Evolutionary conservation across 495 filamentous ascomycete genomes (phyloP).

Genomic region (Neurospora sublineolata): DNA sequence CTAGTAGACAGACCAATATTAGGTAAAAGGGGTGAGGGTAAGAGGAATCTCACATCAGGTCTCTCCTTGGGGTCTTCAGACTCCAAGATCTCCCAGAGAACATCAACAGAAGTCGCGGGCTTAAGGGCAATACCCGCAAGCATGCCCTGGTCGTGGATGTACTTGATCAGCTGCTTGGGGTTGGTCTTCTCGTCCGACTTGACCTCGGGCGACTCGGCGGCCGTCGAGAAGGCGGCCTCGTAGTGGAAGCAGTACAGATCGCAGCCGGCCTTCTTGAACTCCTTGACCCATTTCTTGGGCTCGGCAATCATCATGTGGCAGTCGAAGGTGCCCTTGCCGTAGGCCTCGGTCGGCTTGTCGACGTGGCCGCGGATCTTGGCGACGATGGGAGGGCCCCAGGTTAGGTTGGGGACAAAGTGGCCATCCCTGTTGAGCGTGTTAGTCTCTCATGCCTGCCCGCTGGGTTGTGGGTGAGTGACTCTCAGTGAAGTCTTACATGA

Average conservation of each 20-base stretch:
- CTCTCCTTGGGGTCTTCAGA: conserved; percentile 55
- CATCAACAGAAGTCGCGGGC: conserved; percentile 78
- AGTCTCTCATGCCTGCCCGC: too few relatives aligned
- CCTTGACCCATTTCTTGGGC: conserved; percentile 96
- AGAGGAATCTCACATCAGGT: conserved; percentile 62
- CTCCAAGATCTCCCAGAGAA: conserved; percentile 82
- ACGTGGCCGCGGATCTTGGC: conserved; percentile 84
- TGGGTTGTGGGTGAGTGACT: too few relatives aligned
- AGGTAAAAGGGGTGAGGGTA: not conserved
- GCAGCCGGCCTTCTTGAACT: conserved; percentile 87
- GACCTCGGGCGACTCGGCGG: conserved; percentile 65
- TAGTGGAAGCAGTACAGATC: conserved; percentile 99
- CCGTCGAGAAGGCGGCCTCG: conserved; percentile 86
- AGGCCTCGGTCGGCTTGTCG: conserved; percentile 35
- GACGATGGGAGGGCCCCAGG: conserved; percentile 86
- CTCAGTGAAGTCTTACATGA: conserved; percentile 46
- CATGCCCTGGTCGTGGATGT: conserved; percentile 81
- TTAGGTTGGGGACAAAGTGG: conserved; percentile 97
- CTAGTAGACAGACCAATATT: not conserved
- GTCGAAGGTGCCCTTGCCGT: conserved; percentile 85
- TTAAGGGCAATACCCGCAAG: conserved; percentile 92
- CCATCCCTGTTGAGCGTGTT: conserved; percentile 46
- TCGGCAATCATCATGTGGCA: conserved; percentile 99
- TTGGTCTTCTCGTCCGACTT: conserved; percentile 55
- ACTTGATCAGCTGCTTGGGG: conserved; percentile 74